Base-by-base conservation (phyloP, 257 asterid genomes). In the Thymus quinquecostatus region DNA sequence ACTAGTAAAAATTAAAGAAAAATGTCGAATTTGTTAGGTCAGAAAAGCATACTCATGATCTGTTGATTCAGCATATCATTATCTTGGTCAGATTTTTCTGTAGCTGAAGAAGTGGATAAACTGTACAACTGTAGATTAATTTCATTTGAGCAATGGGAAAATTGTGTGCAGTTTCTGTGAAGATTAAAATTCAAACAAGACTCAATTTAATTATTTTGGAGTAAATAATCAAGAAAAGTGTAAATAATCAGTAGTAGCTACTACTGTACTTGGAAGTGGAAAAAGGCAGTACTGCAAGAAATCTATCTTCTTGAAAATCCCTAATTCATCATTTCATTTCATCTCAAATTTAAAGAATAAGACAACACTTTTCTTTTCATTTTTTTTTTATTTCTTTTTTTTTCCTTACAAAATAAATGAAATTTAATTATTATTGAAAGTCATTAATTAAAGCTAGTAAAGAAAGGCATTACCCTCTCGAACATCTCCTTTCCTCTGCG, bases 401-500 rank as follows among this genome's bases (percentile, higher is more conserved):
- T 21, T 21, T 21, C 21, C 8, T 11, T 38, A 47, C 58, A 49
- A 77, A 77, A 33, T 71, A 75, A 81, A 41, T 71, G 70, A 77
- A 71, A 54, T 21, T 21, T 21, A 21, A 21, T 21, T 21, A 21
- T 21, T 21, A 21, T 21, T 38, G 7, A 38, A 38, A 38, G 3
- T 38, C 41, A 38, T 38, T 38, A 38, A 4, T 0, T 38, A 40
- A 6, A 40, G 40, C 40, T 40, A 49, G n/a, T 77, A 27, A 36
- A 62, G 58, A 36, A 58, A 69, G 77, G 4, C 55, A 61, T 69
- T 76, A 40, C 61, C 82, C 86, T 61, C 33, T 47, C 36, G 58
- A 49, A 66, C 76, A 76, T 56, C 65, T 71, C 67, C 67, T 75
- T 78, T 70, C 76, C 81, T 68, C 80, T 5, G 28, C 71, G 82